These are phyloP conservation scores for Solanum pimpinellifolium DNA, from an alignment of 257 asterid species.

Conservation along the genomic window DNA sequence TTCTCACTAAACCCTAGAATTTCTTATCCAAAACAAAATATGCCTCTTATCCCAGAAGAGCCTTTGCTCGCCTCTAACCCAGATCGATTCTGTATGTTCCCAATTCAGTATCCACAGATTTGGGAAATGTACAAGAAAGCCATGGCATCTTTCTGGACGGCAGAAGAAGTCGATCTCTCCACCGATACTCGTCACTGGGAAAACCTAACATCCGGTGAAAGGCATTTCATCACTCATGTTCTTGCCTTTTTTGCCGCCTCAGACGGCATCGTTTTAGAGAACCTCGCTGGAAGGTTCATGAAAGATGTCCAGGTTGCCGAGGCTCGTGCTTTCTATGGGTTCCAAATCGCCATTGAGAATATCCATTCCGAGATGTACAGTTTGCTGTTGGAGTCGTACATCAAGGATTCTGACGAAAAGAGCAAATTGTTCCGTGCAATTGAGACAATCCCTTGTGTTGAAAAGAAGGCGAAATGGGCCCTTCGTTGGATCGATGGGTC, in stretches of 20 bases:
- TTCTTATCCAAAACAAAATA: conserved; percentile 1
- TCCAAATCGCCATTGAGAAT: conserved; percentile 89
- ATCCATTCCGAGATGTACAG: conserved; percentile 97
- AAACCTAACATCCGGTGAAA: conserved; percentile 44
- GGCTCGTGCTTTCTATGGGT: conserved; percentile 95
- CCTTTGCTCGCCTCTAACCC: conserved; percentile 71
- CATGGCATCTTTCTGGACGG: conserved; percentile 95
- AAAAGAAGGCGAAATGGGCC: conserved; percentile 86
- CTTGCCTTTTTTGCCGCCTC: conserved; percentile 97
- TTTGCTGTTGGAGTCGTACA: conserved; percentile 64
- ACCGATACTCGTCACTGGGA: conserved; percentile 72
- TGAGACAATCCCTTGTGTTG: conserved; percentile 74
- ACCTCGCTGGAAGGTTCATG: conserved; percentile 93
- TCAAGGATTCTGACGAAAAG: conserved; percentile 68
- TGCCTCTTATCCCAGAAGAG: conserved; percentile 81
- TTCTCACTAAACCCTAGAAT: not conserved
- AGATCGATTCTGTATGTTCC: conserved; percentile 95
- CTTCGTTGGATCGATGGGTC: conserved; percentile 85
- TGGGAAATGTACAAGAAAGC: conserved; percentile 99
- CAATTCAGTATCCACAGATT: conserved; percentile 80
- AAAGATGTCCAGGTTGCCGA: conserved; percentile 85
- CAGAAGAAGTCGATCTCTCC: conserved; percentile 85
- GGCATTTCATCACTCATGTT: conserved; percentile 70
- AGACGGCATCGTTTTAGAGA: conserved; percentile 88
- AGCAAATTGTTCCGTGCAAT: conserved; percentile 53